Evolutionary conservation across 768 basidiomycete species (phyloP).

Genomic region (Tricholoma matsutake): DNA sequence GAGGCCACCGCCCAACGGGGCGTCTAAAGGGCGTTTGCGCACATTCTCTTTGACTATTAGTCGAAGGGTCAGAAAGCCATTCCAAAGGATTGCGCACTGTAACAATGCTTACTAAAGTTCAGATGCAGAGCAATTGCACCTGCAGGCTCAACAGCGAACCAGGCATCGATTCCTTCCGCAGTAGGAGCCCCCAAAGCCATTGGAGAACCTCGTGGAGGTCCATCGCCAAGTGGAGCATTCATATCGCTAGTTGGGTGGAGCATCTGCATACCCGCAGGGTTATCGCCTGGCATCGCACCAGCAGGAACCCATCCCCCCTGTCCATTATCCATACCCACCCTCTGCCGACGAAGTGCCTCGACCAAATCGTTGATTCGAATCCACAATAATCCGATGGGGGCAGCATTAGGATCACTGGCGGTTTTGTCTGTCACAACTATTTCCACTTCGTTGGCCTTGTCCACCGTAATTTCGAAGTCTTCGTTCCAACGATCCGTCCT

Average conservation of each 20-base stretch:
- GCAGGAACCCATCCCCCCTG: slow-evolving; percentile 96
- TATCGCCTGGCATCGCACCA: slow-evolving; percentile 75
- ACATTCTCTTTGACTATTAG: slow-evolving; percentile 93
- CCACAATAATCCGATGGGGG: slow-evolving; percentile 95
- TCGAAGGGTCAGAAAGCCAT: slow-evolving; percentile 10
- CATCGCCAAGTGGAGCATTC: slow-evolving; percentile 44
- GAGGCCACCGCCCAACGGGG: slow-evolving; percentile 78
- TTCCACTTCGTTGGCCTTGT: slow-evolving; percentile 98
- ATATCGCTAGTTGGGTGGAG: slow-evolving; percentile 39
- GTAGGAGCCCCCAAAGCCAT: slow-evolving; percentile 35
- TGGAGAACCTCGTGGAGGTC: slow-evolving; percentile 37
- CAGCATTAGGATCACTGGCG: slow-evolving; percentile 71
- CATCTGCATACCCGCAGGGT: slow-evolving; percentile 28
- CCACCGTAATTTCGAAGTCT: slow-evolving; percentile 92
- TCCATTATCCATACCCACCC: slow-evolving; percentile 82
- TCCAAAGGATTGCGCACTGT: slow-evolving; percentile 15
- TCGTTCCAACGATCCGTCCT: slow-evolving; percentile 98
- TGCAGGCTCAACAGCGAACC: slow-evolving; percentile 98
- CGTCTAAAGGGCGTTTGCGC: slow-evolving; percentile 92
- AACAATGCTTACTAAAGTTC: slow-evolving; percentile 80
- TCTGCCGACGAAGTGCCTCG: slow-evolving; percentile 89
- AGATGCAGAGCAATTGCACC: slow-evolving; percentile 85
- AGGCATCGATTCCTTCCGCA: slow-evolving; percentile 87
- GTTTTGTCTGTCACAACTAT: slow-evolving; percentile 94
- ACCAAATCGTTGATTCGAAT: slow-evolving; percentile 91